Evolutionary conservation across 768 basidiomycete genomes (phyloP).

Genomic region (Leccinellum rugosiceps): DNA sequence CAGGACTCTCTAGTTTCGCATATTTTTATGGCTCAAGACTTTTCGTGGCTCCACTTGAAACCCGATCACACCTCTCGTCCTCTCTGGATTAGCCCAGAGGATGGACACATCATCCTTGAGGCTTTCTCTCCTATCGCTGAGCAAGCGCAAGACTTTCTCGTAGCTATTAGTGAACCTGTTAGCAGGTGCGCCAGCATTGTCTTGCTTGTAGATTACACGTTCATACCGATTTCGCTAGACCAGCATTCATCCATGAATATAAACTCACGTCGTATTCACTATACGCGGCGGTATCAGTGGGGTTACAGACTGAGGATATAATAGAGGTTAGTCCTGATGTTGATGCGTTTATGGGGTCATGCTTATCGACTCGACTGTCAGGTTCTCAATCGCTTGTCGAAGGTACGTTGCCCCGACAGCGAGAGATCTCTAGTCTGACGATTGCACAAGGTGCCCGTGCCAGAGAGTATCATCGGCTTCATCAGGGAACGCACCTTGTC

Average conservation of each 20-base stretch:
- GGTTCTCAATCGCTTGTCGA: conserved; percentile 80
- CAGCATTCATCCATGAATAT: conserved; percentile 98
- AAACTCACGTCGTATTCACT: conserved; percentile 97
- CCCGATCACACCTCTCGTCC: conserved; percentile 89
- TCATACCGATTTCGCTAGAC: conserved; percentile 47
- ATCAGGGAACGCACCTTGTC: conserved; percentile 93
- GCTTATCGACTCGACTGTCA: conserved; percentile 38
- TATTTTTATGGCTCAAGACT: conserved; percentile 83
- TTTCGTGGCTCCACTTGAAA: conserved; percentile 84
- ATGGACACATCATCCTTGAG: conserved; percentile 92
- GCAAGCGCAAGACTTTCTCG: conserved; percentile 97
- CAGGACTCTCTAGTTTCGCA: conserved; percentile 77
- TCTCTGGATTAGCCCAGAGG: conserved; percentile 93
- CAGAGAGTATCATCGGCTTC: conserved; percentile 77
- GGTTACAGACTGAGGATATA: conserved; percentile 95
- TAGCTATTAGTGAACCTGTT: conserved; percentile 97
- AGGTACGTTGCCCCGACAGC: conserved; percentile 36
- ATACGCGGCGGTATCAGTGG: conserved; percentile 98
- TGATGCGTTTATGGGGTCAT: conserved; percentile 17
- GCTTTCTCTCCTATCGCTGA: conserved; percentile 97
- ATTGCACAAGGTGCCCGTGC: conserved; percentile 76
- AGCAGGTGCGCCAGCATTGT: conserved; percentile 70
- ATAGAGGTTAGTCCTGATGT: conserved; percentile 72
- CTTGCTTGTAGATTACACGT: conserved; percentile 28
- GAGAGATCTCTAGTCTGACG: conserved; percentile 5